Evolutionary conservation across 164 flowering plant species (phyloP), one percentile per base, ranked within the genome.

Genomic region (Nymphaea thermarum): DNA sequence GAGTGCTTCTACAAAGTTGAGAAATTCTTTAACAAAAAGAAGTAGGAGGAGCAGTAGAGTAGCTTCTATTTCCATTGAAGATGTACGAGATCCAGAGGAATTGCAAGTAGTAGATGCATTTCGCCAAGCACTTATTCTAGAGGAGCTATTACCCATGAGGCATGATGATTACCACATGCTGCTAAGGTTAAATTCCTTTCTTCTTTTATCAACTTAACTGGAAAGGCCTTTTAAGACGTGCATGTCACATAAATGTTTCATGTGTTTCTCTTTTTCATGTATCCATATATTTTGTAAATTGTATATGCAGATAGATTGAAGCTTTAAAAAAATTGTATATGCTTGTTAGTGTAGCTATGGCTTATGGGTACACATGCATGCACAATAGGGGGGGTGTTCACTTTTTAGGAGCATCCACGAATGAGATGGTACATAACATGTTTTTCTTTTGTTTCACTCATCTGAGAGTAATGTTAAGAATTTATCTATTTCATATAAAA

Each of bases 111-210:
- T 92, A 66, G 96, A 92, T 76, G 78, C 78, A 42, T 92, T 92
- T 82, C 83, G 98, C 12, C 96, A 90, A 76, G 77, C 86, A 18
- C 73, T 92, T 70, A 69, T 90, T n/a, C 72, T 87, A 79, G 98
- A 92, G 63, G 95, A 90, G 67, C 64, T 90, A 72, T 78, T 92
- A 10, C 94, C 94, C 15, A 72, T 83, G 44, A 82, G 69, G 61
- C 85, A 78, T 70, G 98, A 92, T 81, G 94, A 92, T 76, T 92
- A 88, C 73, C 91, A 88, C 73, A 86, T 85, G 90, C 81, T 89
- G 89, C 76, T 90, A 72, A 89, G 98, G 98, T 92, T 18, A 47
- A 4, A 62, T 68, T 69, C 71, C 42, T 47, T 47, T 36, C 14
- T 68, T 62, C 6, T 6, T 44, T 25, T 25, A 25, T 25, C 36